Evolutionary conservation across 2,329 filamentous ascomycete species (phyloP).

Genomic region (Xylaria arbuscula): DNA sequence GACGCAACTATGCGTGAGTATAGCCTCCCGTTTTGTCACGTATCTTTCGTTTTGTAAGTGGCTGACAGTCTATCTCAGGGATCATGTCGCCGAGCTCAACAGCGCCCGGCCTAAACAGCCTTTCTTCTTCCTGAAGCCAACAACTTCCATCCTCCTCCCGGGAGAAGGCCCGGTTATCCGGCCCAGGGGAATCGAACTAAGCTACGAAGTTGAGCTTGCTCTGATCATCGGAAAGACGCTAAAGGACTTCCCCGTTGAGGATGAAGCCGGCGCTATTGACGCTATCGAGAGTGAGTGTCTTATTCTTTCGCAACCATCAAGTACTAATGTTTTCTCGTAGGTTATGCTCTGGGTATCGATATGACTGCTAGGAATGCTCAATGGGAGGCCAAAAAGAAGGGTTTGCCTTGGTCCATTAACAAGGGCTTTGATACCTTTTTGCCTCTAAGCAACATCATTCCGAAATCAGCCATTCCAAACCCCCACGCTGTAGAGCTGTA

Average conservation of each 20-base stretch:
- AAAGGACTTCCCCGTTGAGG: constrained; percentile 78
- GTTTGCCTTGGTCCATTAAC: constrained; percentile 93
- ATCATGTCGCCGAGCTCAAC: constrained; percentile 93
- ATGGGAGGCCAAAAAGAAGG: constrained; percentile 96
- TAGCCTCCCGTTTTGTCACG: background rate
- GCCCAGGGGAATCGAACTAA: constrained; percentile 84
- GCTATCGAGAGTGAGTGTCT: constrained; percentile 76
- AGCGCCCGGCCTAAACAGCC: constrained; percentile 90
- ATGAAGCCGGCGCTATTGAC: constrained; percentile 80
- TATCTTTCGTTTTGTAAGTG: background rate
- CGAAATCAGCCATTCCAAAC: constrained; percentile 82
- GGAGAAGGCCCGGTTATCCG: constrained; percentile 82
- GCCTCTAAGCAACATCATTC: constrained; percentile 83
- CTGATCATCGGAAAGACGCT: constrained; percentile 86
- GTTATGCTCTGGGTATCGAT: constrained; percentile 91
- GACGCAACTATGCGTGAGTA: constrained; percentile 91
- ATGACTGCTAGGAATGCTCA: constrained; percentile 97
- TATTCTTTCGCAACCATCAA: constrained; percentile 1
- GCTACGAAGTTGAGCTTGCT: constrained; percentile 95
- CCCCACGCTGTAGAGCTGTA: constrained; percentile 90
- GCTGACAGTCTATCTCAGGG: constrained; percentile 62
- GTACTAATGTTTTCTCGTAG: constrained; percentile 55
- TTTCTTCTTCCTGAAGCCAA: constrained; percentile 98
- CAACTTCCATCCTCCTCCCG: constrained; percentile 85
- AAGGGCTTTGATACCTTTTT: constrained; percentile 99